Conservation (phyloP, 2,329 filamentous ascomycete genomes). For the Fusarium pseudonygamai region DNA sequence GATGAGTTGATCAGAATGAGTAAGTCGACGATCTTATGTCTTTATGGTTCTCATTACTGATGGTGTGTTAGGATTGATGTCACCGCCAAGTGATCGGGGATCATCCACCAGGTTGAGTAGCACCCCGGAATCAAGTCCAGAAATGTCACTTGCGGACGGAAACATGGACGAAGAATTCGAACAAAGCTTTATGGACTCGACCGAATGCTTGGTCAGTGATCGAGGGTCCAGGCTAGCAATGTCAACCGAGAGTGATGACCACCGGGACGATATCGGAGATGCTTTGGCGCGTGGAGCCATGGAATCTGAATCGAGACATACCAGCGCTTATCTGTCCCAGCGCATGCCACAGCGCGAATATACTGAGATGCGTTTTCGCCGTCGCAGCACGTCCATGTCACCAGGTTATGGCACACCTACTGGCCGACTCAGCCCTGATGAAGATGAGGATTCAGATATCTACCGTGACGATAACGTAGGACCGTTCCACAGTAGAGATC, state of each 20-base stretch:
- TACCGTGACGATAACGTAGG: background rate
- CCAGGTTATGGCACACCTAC: background rate
- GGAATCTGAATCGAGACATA: background rate
- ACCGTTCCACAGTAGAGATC: background rate
- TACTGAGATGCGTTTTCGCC: rapidly evolving
- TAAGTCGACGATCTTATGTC: background rate
- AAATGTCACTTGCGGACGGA: too few species aligned
- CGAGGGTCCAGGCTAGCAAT: background rate
- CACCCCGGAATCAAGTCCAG: background rate
- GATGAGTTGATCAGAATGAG: background rate
- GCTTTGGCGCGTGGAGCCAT: background rate
- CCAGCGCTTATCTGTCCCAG: background rate
- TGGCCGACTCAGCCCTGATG: background rate
- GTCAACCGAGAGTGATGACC: too few species aligned
- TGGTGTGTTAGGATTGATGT: background rate
- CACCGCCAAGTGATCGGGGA: background rate
- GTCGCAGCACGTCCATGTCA: rapidly evolving
- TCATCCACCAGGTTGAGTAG: too few species aligned
- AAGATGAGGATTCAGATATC: background rate
- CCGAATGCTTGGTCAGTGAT: background rate
- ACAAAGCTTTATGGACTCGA: background rate
- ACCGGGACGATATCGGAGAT: background rate
- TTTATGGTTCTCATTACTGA: background rate
- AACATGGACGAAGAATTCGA: background rate
- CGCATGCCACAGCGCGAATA: too few species aligned